Evolutionary conservation across 495 filamentous ascomycete species (phyloP).

Genomic region (Lasiosphaeria hispida): DNA sequence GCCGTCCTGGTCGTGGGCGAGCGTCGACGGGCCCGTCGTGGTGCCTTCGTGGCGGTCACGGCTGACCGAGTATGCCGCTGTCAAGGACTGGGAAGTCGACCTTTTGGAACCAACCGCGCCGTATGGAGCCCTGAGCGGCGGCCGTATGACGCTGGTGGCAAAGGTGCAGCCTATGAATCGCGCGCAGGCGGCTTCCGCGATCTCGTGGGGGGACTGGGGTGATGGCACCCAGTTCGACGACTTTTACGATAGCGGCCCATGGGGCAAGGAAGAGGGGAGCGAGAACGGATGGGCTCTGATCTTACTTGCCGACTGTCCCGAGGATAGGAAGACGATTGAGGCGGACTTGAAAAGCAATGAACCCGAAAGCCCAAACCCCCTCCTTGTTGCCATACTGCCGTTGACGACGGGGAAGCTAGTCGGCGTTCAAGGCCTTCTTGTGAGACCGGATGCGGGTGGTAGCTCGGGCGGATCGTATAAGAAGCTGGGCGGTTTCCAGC

Average conservation of each 20-base stretch:
- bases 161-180: neutral
- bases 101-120: neutral
- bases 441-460: neutral
- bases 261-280: neutral
- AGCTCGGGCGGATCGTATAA: neutral
- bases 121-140: neutral
- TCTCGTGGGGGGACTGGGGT: neutral
- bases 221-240: neutral
- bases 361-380: neutral
- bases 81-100: neutral
- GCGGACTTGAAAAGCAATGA: neutral
- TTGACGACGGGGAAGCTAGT: neutral
- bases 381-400: neutral
- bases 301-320: neutral
- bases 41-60: neutral
- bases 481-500: neutral
- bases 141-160: neutral
- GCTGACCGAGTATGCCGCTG: neutral
- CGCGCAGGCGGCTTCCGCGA: neutral
- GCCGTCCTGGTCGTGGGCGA: constrained; percentile 7
- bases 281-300: neutral
- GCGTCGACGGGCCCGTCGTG: neutral
- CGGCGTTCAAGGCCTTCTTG: neutral
- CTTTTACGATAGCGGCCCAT: neutral
- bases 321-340: neutral